Percentiles rank a stretch among this genome's conserved stretches.
Evolutionary conservation across 495 filamentous ascomycete genomes (phyloP).

Genomic region (Cryomyces minteri): DNA sequence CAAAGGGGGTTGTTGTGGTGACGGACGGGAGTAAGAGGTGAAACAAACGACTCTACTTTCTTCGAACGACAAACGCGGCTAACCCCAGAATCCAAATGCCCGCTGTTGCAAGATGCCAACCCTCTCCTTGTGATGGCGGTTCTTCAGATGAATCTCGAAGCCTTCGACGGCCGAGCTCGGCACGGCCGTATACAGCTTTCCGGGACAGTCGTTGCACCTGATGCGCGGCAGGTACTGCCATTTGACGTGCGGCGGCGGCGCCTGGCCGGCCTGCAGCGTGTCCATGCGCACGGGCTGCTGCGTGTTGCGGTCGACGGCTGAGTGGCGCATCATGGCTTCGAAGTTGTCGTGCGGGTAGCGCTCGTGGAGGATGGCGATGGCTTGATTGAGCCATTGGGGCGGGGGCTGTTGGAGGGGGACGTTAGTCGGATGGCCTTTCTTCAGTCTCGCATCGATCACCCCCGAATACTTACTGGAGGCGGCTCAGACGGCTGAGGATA

Average conservation of each 20-base stretch:
- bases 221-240: slow-evolving; percentile 71
- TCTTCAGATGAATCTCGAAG: slow-evolving; percentile 79
- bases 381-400: slow-evolving; percentile 57
- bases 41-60: too few relatives aligned
- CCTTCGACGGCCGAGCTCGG: slow-evolving; percentile 71
- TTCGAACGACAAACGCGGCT: too few relatives aligned
- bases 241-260: slow-evolving; percentile 36
- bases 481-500: slow-evolving; percentile 4
- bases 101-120: too few relatives aligned
- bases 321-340: slow-evolving; percentile 76
- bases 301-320: slow-evolving; percentile 49
- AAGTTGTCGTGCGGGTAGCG: slow-evolving; percentile 61
- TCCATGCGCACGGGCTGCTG: slow-evolving; percentile 30
- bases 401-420: slow-evolving; percentile 42
- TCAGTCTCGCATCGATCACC: too few relatives aligned
- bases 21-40: too few relatives aligned
- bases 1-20: too few relatives aligned
- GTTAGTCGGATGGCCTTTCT: background rate
- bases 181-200: slow-evolving; percentile 79
- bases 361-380: slow-evolving; percentile 42
- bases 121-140: slow-evolving; percentile 49
- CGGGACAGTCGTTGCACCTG: slow-evolving; percentile 76
- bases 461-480: slow-evolving; percentile 1
- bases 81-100: too few relatives aligned
- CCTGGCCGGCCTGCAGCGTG: slow-evolving; percentile 26